Conservation (phyloP, 495 filamentous ascomycete genomes). For the Talaromyces adpressus region DNA sequence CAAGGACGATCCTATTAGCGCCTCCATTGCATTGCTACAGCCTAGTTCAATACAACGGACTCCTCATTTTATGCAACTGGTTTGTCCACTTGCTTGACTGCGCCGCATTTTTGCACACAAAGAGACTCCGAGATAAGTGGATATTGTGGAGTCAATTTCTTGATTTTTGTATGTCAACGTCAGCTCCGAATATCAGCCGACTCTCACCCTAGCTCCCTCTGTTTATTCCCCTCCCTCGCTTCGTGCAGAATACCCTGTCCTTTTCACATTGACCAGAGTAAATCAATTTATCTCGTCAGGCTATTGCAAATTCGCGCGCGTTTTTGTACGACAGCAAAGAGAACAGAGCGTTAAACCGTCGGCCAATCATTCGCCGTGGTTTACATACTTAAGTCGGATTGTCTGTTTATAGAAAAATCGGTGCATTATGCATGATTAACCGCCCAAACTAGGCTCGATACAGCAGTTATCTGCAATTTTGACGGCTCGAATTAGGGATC, state of each 20-base stretch:
- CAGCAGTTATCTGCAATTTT: neutral
- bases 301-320: neutral
- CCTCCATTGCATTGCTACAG: neutral
- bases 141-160: neutral
- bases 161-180: neutral
- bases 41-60: neutral
- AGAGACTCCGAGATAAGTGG: neutral
- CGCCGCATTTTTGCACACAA: neutral
- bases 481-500: neutral
- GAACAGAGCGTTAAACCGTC: neutral
- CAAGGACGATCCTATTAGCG: conserved; percentile 1
- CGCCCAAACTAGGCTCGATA: neutral
- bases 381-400: neutral
- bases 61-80: neutral
- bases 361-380: neutral
- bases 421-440: neutral
- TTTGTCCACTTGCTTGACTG: neutral
- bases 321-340: neutral
- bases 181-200: neutral
- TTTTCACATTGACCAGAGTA: neutral
- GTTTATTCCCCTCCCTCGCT: neutral
- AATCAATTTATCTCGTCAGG: neutral
- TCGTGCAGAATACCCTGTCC: neutral
- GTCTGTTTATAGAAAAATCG: neutral
- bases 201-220: neutral